phyloP scores from a whole-genome alignment of 371 early-diverging fungal genomes.

The Mucor mucedo region DNA sequence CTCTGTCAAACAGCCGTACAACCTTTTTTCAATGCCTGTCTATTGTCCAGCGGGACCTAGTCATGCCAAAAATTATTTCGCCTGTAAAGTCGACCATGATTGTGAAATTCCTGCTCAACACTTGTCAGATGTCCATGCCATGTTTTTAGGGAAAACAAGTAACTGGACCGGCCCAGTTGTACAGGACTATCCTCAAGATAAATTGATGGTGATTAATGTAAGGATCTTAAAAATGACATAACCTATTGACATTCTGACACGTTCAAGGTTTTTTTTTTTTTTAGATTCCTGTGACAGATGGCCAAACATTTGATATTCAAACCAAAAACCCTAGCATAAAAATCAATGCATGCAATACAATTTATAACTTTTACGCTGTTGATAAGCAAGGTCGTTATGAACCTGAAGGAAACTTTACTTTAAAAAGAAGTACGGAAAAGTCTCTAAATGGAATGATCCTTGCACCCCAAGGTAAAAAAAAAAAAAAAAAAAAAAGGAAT shows the following conservation, averaged over 20 bases:
- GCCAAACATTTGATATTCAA: constrained; percentile 15
- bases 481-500: neutral
- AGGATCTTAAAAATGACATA: neutral
- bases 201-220: constrained; percentile 23
- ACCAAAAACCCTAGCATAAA: constrained; percentile 15
- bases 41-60: neutral
- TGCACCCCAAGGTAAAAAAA: constrained; percentile 25
- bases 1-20: constrained; percentile 13
- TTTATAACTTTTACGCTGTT: constrained; percentile 23
- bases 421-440: constrained; percentile 11
- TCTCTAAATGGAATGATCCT: constrained; percentile 16
- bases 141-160: constrained; percentile 14
- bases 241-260: neutral
- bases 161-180: constrained; percentile 20
- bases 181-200: constrained; percentile 14
- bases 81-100: neutral
- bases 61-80: constrained; percentile 11
- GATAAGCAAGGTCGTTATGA: constrained; percentile 9
- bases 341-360: constrained; percentile 17
- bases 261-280: too few species aligned
- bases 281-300: constrained; percentile 19
- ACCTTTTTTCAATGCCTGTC: constrained; percentile 13
- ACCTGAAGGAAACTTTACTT: constrained; percentile 7
- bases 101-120: constrained; percentile 13
- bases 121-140: constrained; percentile 8